A percentile compares a stretch with the other conserved stretches of the same genome.
phyloP scores from a whole-genome alignment of 2,329 filamentous ascomycete genomes.

The Aspergillus ibericus region DNA sequence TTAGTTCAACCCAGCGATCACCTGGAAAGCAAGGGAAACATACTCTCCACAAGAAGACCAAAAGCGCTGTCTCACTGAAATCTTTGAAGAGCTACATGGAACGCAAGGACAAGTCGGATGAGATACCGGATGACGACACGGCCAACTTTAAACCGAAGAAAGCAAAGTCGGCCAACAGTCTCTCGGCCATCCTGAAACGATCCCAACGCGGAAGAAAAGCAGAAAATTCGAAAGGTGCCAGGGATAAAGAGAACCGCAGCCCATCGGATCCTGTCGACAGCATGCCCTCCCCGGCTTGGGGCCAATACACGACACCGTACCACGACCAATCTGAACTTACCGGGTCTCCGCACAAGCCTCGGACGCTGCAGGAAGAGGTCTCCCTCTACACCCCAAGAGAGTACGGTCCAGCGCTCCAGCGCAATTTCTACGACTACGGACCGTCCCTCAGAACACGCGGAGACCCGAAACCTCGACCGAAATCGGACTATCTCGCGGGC shows the following conservation, averaged over 20 bases:
- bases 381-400: slow-evolving; percentile 59
- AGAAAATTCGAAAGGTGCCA: slow-evolving; percentile 53
- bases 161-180: slow-evolving; percentile 77
- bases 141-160: slow-evolving; percentile 60
- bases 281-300: slow-evolving; percentile 71
- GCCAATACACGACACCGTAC: slow-evolving; percentile 64
- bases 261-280: slow-evolving; percentile 54
- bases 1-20: slow-evolving; percentile 33
- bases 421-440: slow-evolving; percentile 58
- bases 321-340: slow-evolving; percentile 37
- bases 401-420: slow-evolving; percentile 62
- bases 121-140: slow-evolving; percentile 32
- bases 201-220: slow-evolving; percentile 68
- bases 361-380: slow-evolving; percentile 56
- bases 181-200: slow-evolving; percentile 73
- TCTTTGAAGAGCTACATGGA: slow-evolving; percentile 50
- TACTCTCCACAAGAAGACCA: slow-evolving; percentile 53
- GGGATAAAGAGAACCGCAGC: slow-evolving; percentile 80
- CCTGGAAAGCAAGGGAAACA: slow-evolving; percentile 39
- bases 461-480: slow-evolving; percentile 50
- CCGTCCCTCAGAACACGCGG: slow-evolving; percentile 43
- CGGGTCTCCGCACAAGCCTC: slow-evolving; percentile 47
- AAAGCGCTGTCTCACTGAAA: slow-evolving; percentile 55
- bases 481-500: slow-evolving; percentile 50
- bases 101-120: slow-evolving; percentile 44